Evolutionary conservation across 2,329 filamentous ascomycete species (phyloP), one percentile per base, ranked within the genome.

Genomic region (Cytospora paraplurivora): DNA sequence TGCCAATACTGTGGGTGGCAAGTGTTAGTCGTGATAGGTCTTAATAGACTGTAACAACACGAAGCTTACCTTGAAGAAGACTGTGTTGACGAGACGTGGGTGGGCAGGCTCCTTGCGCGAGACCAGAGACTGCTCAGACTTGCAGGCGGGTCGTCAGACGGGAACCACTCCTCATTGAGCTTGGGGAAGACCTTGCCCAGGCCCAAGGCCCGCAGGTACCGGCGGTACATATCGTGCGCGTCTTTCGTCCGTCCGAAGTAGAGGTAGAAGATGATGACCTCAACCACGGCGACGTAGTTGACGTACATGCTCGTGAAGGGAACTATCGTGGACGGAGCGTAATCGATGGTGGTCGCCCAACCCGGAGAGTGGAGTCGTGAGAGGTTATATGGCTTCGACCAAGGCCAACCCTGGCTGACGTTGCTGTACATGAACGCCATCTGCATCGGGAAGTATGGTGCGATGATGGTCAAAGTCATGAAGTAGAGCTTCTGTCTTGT

Each of bases 201-300:
- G 0, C 82, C 79, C 33, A 81, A 3, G 8, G 64, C 66, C 7
- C 83, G 69, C 7, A 80, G 68, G 7, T 71, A 67, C 1, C 66
- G 59, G 21, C 82, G 76, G 70, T 86, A 86, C 59, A 74, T 75
- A 62, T 82, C 82, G 65, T 80, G 73, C 12, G 82, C 81, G 35
- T 86, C 83, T 33, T 76, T 77, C n/a, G 81, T 84, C 63, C 79
- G 79, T 53, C 85, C 84, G 62, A 86, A 87, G 72, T 84, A 85
- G 35, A 78, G 50, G 50, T 85, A 81, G 55, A 86, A 76, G 54
- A 79, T 76, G 1, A 82, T 69, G 5, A 77, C 74, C 2, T 81
- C 79, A 2, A 82, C 56, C 59, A 84, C 80, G 27, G 77, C 67
- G 21, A 85, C 76, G 73, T 82, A 87, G 59, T 75, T 76, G 63